Conservation (phyloP, 441 rosid genomes). For the Capsella rubella region DNA sequence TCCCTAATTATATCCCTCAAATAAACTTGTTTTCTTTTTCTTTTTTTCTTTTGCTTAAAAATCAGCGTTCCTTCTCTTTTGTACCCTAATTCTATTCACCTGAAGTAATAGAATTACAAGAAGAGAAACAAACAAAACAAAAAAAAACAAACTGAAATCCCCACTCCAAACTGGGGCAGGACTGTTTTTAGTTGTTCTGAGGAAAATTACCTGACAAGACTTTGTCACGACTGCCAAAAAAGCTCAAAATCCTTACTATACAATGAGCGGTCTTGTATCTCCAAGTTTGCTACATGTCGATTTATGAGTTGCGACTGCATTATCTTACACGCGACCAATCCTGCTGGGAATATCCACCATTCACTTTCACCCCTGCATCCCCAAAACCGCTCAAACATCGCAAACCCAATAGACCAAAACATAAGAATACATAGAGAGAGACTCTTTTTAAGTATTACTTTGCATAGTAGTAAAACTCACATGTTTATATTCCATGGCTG, state of each 20-base stretch:
- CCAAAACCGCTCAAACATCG: slow-evolving; percentile 34
- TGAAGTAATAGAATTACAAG: slow-evolving; percentile 47
- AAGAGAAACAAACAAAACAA: slow-evolving; percentile 20
- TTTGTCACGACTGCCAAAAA: slow-evolving; percentile 94
- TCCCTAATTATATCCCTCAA: slow-evolving; percentile 31
- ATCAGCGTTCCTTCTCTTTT: slow-evolving; percentile 40
- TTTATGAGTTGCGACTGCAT: slow-evolving; percentile 94
- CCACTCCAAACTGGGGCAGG: slow-evolving; percentile 23
- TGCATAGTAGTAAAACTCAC: slow-evolving; percentile 58
- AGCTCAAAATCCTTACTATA: slow-evolving; percentile 88
- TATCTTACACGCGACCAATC: slow-evolving; percentile 87
- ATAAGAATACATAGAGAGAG: slow-evolving; percentile 10
- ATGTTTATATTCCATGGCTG: slow-evolving; percentile 99
- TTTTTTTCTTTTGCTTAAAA: slow-evolving; percentile 1
- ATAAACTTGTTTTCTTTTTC: slow-evolving; percentile 22
- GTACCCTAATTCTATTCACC: slow-evolving; percentile 46
- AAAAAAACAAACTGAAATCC: slow-evolving; percentile 17
- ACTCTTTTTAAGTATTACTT: slow-evolving; percentile 10
- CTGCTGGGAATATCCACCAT: slow-evolving; percentile 99
- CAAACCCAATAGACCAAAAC: slow-evolving; percentile 28
- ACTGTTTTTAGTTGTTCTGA: slow-evolving; percentile 27
- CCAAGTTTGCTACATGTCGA: slow-evolving; percentile 96
- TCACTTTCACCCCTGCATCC: slow-evolving; percentile 97
- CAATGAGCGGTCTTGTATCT: slow-evolving; percentile 99
- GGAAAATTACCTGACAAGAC: slow-evolving; percentile 36